Evolutionary conservation across 345 rosid genomes (phyloP), one percentile per base, ranked within the genome.

Genomic region (Moricandia arvensis): DNA sequence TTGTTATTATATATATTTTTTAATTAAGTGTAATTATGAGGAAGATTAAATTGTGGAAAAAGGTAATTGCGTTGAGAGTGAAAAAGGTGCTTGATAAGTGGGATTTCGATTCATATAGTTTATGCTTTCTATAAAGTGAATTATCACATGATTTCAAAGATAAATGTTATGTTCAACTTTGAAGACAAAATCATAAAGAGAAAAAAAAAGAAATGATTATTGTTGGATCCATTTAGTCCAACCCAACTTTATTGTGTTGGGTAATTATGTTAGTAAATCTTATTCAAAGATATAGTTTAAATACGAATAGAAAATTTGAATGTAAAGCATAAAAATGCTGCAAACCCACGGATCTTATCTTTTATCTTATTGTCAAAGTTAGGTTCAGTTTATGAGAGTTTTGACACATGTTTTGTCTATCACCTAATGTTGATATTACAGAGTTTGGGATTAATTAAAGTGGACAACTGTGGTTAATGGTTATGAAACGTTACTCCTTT

Each of bases 21-120:
- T n/a, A n/a, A 13, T 7, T 7, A 1, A 8, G 27, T 63, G 69
- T 63, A 68, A 73, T 68, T 53, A 73, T 74, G 55, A 58, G 13
- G 45, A 26, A 47, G 35, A 47, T 53, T 31, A 33, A 63, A 74
- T 35, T 58, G 63, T 13, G 47, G 69, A 63, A 21, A 21, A 59
- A 64, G 43, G 59, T 12, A 45, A 60, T 47, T 59, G 75, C 41
- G 65, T 59, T 27, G 41, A 57, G 13, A 54, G n/a, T 63, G 73
- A 51, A 49, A 63, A 68, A 53, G 45, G 1, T 2, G 47, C 0
- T 69, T 45, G 82, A 75, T 80, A 80, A 80, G 82, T 63, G 80
- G 80, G 73, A 57, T 80, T 73, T 70, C 64, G 80, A 75, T 80
- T 80, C 82, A 70, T 80, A 80, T 80, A 75, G 63, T 80, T 33